Evolutionary conservation across 352 stramenopile genomes (phyloP), one percentile per base, ranked within the genome.

Genomic region (Phytophthora tentaculata): DNA sequence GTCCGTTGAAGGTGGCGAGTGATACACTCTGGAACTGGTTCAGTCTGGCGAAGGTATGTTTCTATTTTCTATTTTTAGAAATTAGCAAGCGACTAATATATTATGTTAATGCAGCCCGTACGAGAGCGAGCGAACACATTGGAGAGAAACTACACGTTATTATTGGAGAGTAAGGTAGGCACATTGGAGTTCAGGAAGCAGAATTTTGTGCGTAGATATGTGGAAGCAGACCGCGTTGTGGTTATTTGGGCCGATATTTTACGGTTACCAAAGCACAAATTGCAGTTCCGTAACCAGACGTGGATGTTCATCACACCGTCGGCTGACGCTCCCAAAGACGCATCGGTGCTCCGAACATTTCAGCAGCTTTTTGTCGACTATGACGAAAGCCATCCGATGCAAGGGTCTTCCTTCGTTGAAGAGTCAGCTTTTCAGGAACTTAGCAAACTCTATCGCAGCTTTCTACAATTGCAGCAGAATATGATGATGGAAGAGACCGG

Each of bases 161-260:
- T 59, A 29, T 16, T 78, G 41, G 54, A 65, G 7, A 73, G 63
- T 61, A 19, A 26, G 1, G 56, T 72, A 10, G 60, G 71, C 2
- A 49, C 41, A 5, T 22, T 78, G 2, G 60, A 60, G n/a, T 49
- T 78, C 26, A 66, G 44, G 23, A 72, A 72, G 12, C 52, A 75
- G 41, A 72, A 77, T n/a, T 68, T 72, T 26, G 29, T 72, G 19
- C 61, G 65, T 24, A 71, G 61, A 41, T 74, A 50, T 39, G 65
- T 74, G 19, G 70, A 77, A 35, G 9, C 29, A 2, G 61, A 68
- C 32, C 70, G 70, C 10, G 37, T 74, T 12, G 65, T 77, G 20
- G 44, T 77, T n/a, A 32, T 77, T 29, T 64, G 65, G 29, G 47
- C 56, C 2, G 56, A 77, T 32, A 51, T 57, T 4, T 19, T 74